Base-by-base conservation (phyloP, 768 basidiomycete genomes). In the Glaciozyma antarctica region DNA sequence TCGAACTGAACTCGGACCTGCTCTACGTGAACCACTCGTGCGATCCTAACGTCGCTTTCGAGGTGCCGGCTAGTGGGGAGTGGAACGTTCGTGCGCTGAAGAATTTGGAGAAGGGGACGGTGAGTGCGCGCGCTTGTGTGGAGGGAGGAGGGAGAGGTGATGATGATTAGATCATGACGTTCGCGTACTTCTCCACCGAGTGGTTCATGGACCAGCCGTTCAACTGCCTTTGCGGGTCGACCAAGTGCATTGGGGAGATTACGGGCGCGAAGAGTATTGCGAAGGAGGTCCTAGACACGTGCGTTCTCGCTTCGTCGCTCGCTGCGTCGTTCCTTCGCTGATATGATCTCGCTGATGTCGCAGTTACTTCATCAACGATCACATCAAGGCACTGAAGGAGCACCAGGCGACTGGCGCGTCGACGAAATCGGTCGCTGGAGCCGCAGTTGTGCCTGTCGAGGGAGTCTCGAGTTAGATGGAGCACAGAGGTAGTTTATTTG, bases 121-220 rank as follows among this genome's bases (percentile, higher is more conserved):
- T 70, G 49, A 54, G 69, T 53, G 28, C 34, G 3, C 9, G 43
- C 51, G 12, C 45, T 12, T 8, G 34, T 21, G 4, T 5, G 22
- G 30, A 21, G 26, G 13, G 15, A 13, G 66, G 45, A 73, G 22
- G 62, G 63, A 19, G 76, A 78, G 41, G 3, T 45, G 13, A 5
- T 32, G 1, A 2, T 17, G 26, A 16, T 26, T 16, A 28, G 44
- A 32, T 47, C 44, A 47, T 47, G 58, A 82, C 81, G 3, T 85
- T 81, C 72, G 86, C 85, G 73, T 85, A 86, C 73, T 85, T 84
- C 22, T 82, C 81, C 70, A 86, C 83, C 21, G 85, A 86, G 72
- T 86, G 85, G 84, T 80, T 83, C 54, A 85, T 86, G 84, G 83
- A 79, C 24, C 83, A 83, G 71, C 79, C 81, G 0, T 86, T 86